Conservation (phyloP, 2,329 filamentous ascomycete genomes). For the Neofusicoccum parvum region DNA sequence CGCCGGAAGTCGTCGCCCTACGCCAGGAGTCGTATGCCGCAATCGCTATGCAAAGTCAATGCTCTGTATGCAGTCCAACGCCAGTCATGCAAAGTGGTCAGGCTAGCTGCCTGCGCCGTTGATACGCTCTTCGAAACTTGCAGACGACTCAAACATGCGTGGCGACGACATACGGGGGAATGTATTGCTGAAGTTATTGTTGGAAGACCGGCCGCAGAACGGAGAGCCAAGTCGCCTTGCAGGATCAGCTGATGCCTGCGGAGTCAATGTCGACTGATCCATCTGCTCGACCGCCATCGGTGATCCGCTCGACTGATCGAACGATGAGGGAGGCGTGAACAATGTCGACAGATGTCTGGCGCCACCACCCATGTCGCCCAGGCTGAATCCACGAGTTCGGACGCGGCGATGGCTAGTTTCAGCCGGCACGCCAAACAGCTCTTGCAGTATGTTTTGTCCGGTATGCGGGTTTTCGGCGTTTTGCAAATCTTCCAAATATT, state of each 20-base stretch:
- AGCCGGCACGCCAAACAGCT: conserved; percentile 50
- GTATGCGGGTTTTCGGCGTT: conserved; percentile 48
- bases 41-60: conserved; percentile 22
- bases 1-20: conserved; percentile 9
- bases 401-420: conserved; percentile 59
- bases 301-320: conserved; percentile 31
- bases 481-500: conserved; percentile 55
- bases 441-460: conserved; percentile 39
- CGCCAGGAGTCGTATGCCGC: conserved; percentile 12
- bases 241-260: conserved; percentile 36
- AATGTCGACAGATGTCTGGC: conserved; percentile 55
- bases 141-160: conserved; percentile 39
- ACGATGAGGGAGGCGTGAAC: conserved; percentile 52
- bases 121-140: conserved; percentile 44
- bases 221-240: conserved; percentile 51
- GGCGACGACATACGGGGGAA: conserved; percentile 48
- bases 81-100: conserved; percentile 14
- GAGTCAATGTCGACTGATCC: conserved; percentile 28
- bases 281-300: conserved; percentile 33
- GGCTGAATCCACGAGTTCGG: conserved; percentile 63
- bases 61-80: conserved; percentile 20
- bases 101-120: conserved; percentile 26
- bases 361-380: conserved; percentile 57
- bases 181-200: conserved; percentile 44
- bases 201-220: conserved; percentile 44